Evolutionary conservation across 805 yeast genomes (phyloP), one percentile per base, ranked within the genome.

Genomic region (Candida namnaoensis): DNA sequence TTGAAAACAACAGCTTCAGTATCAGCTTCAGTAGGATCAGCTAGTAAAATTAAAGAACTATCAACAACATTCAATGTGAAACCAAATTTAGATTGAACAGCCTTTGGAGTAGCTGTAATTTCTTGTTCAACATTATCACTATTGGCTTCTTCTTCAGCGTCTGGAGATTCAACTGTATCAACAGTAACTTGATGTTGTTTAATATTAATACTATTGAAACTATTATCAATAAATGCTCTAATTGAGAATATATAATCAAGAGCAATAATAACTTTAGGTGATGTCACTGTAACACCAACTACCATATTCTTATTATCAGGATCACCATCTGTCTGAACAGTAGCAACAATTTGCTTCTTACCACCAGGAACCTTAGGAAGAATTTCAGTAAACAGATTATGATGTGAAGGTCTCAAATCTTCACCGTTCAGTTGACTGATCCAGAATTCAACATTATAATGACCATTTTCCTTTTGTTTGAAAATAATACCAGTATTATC

Each of bases 1-100:
- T 86, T 85, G 65, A 93, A 82, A 2, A 91, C 96, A 45, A 91
- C 74, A 0, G 98, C 98, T 52, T 90, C 95, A 0, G 95, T 77
- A 45, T 79, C 71, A 3, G 61, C 56, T 7, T 71, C 66, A 1
- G 81, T 71, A 0, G 96, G 86, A 56, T 91, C 85, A 0, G 96
- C 95, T 36, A 93, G 62, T 28, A 93, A 62, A 15, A 87, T 77
- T 15, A 91, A 68, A 0, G 95, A 86, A 1, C 91, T 80, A 42
- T 87, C 82, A 6, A 80, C 78, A 35, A 93, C 62, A 52, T 85
- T 88, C 33, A 91, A 55, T 1, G 85, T 72, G 46, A 72, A 75
- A 0, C 78, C 80, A 24, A 77, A 37, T 28, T 55, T 51, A 10
- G 39, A 19, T 19, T 19, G 19, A 19, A 19, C 19, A 19, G 19